Conservation (phyloP, 441 rosid species). For the Adansonia rubrostipa region DNA sequence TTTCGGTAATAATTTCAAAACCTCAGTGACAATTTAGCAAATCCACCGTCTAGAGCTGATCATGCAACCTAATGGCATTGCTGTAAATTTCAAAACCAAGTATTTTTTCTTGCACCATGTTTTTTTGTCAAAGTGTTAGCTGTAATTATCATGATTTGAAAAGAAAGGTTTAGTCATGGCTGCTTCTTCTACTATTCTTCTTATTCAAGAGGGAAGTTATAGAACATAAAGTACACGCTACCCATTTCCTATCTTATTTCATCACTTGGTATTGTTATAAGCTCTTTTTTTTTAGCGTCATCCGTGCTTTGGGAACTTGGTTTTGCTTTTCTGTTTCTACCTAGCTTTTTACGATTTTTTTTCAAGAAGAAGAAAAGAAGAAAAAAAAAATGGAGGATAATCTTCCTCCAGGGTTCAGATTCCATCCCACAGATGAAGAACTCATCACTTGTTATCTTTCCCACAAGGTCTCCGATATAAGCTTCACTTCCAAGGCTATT, state of each 20-base stretch:
- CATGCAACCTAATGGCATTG: constrained; percentile 17
- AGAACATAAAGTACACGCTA: constrained; percentile 28
- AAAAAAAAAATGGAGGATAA: constrained; percentile 46
- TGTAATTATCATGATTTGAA: constrained; percentile 54
- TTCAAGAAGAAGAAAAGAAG: too few species aligned
- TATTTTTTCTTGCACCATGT: constrained; percentile 41
- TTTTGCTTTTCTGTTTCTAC: not conserved
- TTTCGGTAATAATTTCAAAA: constrained; percentile 25
- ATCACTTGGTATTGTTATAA: constrained; percentile 10
- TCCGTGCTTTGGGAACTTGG: constrained; percentile 21
- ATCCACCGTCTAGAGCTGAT: not conserved
- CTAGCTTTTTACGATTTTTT: not conserved
- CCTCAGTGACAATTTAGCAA: constrained; percentile 23
- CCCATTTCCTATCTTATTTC: constrained; percentile 25
- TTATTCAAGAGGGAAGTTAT: constrained; percentile 36
- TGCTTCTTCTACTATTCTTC: constrained; percentile 47
- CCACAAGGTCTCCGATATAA: constrained; percentile 52
- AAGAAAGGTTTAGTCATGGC: constrained; percentile 38
- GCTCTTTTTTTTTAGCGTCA: constrained; percentile 26
- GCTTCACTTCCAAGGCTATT: constrained; percentile 60
- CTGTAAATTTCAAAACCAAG: constrained; percentile 26
- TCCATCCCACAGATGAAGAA: constrained; percentile 79
- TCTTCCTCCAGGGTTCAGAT: constrained; percentile 78
- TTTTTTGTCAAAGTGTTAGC: constrained; percentile 80
- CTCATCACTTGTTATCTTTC: constrained; percentile 65